Base-by-base conservation (phyloP, 768 basidiomycete genomes). In the Kwoniella newhampshirensis region DNA sequence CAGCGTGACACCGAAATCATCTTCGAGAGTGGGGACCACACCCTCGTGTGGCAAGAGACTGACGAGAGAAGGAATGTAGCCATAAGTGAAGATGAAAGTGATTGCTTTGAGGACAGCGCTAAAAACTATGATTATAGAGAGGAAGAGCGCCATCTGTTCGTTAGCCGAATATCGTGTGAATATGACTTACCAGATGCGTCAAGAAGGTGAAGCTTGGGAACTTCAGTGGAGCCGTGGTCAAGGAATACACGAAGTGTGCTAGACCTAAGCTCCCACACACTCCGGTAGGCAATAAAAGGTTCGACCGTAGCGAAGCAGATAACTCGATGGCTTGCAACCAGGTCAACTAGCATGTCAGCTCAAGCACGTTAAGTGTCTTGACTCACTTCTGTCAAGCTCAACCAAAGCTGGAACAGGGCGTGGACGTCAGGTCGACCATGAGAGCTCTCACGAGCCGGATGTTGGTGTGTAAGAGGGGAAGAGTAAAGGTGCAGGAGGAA, bases 131-230 rank as follows among this genome's bases (percentile, higher is more conserved):
- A 73, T 62, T 42, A 61, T 53, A 5, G 57, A 49, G 1, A 73
- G 58, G 42, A 70, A 52, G 3, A 73, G 59, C 1, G 71, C 71
- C 59, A 73, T 62, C 68, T 67, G 41, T 23, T 2, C 12, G 43
- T 59, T 28, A 60, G 58, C 51, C n/a, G 12, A 13, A 17, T 25
- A 1, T 8, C 17, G 21, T 20, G 4, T 15, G 25, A n/a, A 21
- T 21, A 12, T 13, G n/a, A 55, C 68, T 59, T 44, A 70, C 68
- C 35, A 73, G 56, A 53, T 73, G 71, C 1, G 71, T 73, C 18
- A 73, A 25, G 37, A 73, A 73, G 6, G 68, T 73, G 54, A 73
- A 73, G 45, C 68, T 70, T 6, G 71, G 71, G 54, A 73, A 70
- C 35, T 64, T 70, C 44, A 73, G 60, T n/a, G 71, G 71, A 20